Conservation (phyloP, 495 filamentous ascomycete genomes). For the Hypoxylon lienhwacheense region DNA sequence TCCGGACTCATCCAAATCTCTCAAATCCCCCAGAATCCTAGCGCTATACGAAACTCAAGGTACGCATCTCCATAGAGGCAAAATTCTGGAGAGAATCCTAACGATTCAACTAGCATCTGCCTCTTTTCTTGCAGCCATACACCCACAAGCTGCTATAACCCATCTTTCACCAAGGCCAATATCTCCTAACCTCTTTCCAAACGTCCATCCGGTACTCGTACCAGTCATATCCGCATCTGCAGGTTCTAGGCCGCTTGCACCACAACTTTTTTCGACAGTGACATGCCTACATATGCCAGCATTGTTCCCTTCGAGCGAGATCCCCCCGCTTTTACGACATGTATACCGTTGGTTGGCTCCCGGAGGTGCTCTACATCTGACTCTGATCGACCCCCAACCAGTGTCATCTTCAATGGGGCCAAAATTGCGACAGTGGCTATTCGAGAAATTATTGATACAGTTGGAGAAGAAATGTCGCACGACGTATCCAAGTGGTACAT, state of each 20-base stretch:
- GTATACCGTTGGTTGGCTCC: constrained; percentile 44
- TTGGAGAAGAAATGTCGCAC: constrained; percentile 50
- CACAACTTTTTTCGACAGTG: constrained; percentile 40
- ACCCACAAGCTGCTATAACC: constrained; percentile 35
- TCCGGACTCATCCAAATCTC: constrained; percentile 12
- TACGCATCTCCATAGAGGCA: constrained; percentile 13
- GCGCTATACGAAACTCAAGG: constrained; percentile 50
- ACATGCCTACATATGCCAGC: constrained; percentile 44
- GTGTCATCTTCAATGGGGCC: constrained; percentile 48
- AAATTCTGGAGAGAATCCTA: constrained; percentile 9
- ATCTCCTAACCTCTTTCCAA: constrained; percentile 42
- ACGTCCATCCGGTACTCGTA: constrained; percentile 41
- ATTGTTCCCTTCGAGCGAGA: constrained; percentile 42
- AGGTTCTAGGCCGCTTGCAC: constrained; percentile 38
- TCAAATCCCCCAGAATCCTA: constrained; percentile 37
- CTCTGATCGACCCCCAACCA: constrained; percentile 52
- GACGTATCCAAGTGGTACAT: constrained; percentile 45
- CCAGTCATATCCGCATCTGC: constrained; percentile 38
- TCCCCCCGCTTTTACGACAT: constrained; percentile 43
- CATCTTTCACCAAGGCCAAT: constrained; percentile 44
- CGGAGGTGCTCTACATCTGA: constrained; percentile 47
- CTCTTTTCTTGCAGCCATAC: constrained; percentile 45
- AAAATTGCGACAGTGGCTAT: constrained; percentile 50
- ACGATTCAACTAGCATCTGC: constrained; percentile 41
- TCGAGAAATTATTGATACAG: constrained; percentile 50